phyloP scores from a whole-genome alignment of 305 asterid species.

The Rubia balearica region DNA sequence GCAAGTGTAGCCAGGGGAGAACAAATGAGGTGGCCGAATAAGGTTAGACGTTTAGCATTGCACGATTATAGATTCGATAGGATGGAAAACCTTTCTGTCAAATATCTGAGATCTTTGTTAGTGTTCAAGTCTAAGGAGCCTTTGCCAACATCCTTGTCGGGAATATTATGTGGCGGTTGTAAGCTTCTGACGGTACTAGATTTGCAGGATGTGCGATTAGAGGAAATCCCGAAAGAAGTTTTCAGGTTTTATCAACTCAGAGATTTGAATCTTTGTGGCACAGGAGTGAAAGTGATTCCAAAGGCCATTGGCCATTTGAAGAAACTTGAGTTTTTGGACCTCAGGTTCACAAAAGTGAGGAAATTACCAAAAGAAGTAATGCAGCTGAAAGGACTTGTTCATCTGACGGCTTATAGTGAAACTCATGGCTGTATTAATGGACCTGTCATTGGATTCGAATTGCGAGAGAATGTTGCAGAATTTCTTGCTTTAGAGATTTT shows the following conservation, averaged over 20 bases:
- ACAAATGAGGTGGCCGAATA: neutral
- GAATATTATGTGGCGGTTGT: slow-evolving; percentile 2
- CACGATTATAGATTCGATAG: neutral
- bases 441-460: slow-evolving; percentile 14
- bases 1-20: neutral
- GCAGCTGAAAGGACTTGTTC: neutral
- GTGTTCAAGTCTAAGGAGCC: neutral
- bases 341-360: slow-evolving; percentile 9
- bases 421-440: neutral
- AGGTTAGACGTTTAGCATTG: slow-evolving; percentile 16
- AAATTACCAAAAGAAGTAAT: neutral
- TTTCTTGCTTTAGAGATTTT: slow-evolving; percentile 13
- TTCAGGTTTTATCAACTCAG: slow-evolving; percentile 17
- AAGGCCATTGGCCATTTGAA: slow-evolving; percentile 17
- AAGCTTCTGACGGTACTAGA: slow-evolving; percentile 22
- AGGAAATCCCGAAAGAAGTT: slow-evolving; percentile 18
- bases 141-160: neutral
- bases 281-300: slow-evolving; percentile 17
- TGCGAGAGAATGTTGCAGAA: slow-evolving; percentile 14
- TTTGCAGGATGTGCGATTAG: slow-evolving; percentile 6
- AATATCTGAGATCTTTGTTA: slow-evolving; percentile 12
- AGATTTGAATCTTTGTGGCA: slow-evolving; percentile 14
- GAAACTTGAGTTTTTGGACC: slow-evolving; percentile 17
- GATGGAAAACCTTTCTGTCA: neutral
- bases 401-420: neutral